Evolutionary conservation across 805 yeast species (phyloP), one percentile per base, ranked within the genome.

Genomic region (Candida nonsorbophila): DNA sequence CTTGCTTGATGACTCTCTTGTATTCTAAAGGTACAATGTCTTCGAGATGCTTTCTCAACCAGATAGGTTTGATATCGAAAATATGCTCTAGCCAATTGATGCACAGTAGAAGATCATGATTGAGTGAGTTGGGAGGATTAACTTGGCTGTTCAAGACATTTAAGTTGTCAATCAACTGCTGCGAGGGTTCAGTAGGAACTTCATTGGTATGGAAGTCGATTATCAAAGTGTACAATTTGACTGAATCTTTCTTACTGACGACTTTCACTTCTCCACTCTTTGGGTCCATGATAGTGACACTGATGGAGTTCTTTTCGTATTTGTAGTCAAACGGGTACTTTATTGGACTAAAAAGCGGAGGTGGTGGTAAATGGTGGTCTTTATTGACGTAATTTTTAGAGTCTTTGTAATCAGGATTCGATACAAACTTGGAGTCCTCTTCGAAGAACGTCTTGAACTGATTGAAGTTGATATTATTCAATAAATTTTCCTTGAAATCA

Each of bases 331-430:
- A 81, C 3, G 97, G 95, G 30, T 83, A 74, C 20, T 78, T 71
- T 9, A 80, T 74, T 24, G 81, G 74, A 1, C 95, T 79, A 39
- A 86, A 83, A 29, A 84, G 58, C 2, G 96, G 87, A 4, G 96
- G 94, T 0, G 97, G 95, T 2, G 94, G 81, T 10, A 88, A 46
- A 36, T 81, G 79, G 33, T 74, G 68, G 32, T 72, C 66, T 22
- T 46, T 55, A 33, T 62, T 60, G 9, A 38, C 44, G 35, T 51
- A 58, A 4, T 29, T 33, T 16, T 21, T 40, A 22, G 36, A 34
- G 20, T 49, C 45, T 27, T 45, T 44, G 34, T 39, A 55, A 41
- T 58, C 67, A 28, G 42, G 35, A 9, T 56, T 46, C 25, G 45
- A 49, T 7, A 34, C 28, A 21, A 60, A 51, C 14, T 41, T 34